Percentiles rank a stretch among this genome's conserved stretches.
Evolutionary conservation across 2,329 filamentous ascomycete species (phyloP).

Genomic region (Colletotrichum zoysiae): DNA sequence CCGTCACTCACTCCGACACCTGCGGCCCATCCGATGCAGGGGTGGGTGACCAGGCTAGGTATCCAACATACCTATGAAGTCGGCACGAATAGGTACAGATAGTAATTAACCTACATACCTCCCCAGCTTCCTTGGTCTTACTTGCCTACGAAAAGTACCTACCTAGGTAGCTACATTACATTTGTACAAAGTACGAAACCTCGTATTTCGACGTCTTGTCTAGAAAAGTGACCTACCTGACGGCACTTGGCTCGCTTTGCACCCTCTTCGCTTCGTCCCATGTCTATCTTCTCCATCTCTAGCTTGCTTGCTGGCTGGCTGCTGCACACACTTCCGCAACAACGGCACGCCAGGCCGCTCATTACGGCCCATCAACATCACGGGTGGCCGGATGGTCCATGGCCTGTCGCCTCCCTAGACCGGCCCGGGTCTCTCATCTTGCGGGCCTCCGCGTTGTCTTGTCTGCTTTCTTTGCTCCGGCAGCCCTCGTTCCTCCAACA

Average conservation of each 20-base stretch:
- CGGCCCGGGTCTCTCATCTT: constrained; percentile 16
- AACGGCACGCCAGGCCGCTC: constrained; percentile 33
- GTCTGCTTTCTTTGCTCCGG: not conserved
- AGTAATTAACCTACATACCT: no score
- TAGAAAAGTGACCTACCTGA: constrained; percentile 21
- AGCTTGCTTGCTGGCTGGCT: not conserved
- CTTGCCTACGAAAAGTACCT: no score
- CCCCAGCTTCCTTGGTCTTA: no score
- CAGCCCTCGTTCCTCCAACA: not conserved
- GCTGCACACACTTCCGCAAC: constrained; percentile 10
- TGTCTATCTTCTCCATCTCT: no score
- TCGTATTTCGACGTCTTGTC: not conserved
- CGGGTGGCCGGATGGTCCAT: constrained; percentile 27
- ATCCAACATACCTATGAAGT: no score
- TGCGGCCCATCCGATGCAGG: constrained; percentile 22
- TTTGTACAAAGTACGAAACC: no score
- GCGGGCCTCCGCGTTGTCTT: constrained; percentile 29
- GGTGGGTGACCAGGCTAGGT: not conserved
- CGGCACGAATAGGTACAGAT: no score
- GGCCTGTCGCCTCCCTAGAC: constrained; percentile 21
- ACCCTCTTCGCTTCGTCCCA: not conserved
- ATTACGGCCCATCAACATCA: constrained; percentile 19
- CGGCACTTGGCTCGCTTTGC: not conserved
- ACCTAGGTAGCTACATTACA: no score
- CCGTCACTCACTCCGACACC: constrained; percentile 25